Evolutionary conservation across 1,284 basidiomycete genomes (phyloP).

Genomic region (Ceratobasidium sp.): DNA sequence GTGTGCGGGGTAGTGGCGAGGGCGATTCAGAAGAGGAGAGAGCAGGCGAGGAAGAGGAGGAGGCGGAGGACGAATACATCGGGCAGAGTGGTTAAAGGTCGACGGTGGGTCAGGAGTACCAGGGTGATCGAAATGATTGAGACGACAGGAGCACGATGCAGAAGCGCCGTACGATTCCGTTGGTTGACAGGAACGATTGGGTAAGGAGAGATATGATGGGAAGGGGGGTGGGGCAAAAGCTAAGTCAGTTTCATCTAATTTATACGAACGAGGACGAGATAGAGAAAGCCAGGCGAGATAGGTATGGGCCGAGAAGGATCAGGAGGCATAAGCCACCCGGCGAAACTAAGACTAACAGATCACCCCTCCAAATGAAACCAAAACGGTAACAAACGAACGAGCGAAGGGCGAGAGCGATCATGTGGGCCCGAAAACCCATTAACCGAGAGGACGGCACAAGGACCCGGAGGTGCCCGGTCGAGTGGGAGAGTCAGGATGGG

Average conservation of each 20-base stretch:
- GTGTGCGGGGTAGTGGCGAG: constrained; percentile 29
- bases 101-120: constrained; percentile 26
- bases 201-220: constrained; percentile 26
- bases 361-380: constrained; percentile 21
- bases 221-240: constrained; percentile 35
- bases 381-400: constrained; percentile 35
- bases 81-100: constrained; percentile 20
- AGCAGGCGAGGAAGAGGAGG: constrained; percentile 36
- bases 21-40: constrained; percentile 35
- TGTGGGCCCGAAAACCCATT: constrained; percentile 23
- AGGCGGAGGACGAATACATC: constrained; percentile 38
- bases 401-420: constrained; percentile 34
- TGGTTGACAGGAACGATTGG: constrained; percentile 19
- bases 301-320: constrained; percentile 26
- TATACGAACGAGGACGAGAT: constrained; percentile 19
- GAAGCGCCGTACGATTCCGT: constrained; percentile 27
- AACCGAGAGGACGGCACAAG: constrained; percentile 20
- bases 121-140: constrained; percentile 24
- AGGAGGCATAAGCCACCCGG: constrained; percentile 18
- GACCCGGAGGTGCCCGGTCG: constrained; percentile 18
- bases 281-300: constrained; percentile 19
- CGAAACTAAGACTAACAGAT: constrained; percentile 10
- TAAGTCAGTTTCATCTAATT: constrained; percentile 41
- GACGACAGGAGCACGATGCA: constrained; percentile 23
- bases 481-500: constrained; percentile 12